These are phyloP conservation scores for Trichoderma gamsii DNA, from an alignment of 495 filamentous ascomycete species.

Conservation along the genomic window DNA sequence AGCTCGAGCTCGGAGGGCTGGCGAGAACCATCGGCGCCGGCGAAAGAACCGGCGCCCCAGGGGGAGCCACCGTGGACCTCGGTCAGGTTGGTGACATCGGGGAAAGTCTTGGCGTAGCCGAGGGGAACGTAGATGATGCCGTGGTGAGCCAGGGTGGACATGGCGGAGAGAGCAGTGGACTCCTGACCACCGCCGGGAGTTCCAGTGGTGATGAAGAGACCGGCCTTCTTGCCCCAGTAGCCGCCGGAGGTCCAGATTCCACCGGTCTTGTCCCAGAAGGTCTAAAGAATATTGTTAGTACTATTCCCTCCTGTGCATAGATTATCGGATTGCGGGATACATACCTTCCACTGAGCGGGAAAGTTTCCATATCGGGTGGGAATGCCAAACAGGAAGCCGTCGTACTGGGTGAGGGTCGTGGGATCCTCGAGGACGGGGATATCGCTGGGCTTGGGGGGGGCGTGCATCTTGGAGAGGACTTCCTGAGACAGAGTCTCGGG, in stretches of 20 bases:
- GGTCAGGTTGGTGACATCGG: constrained; percentile 54
- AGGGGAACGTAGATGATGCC: constrained; percentile 93
- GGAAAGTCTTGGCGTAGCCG: constrained; percentile 80
- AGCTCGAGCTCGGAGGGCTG: constrained; percentile 71
- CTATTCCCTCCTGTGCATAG: neutral
- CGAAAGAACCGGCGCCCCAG: constrained; percentile 94
- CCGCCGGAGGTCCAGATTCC: constrained; percentile 64
- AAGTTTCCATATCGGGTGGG: constrained; percentile 99
- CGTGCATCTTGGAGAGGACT: constrained; percentile 77
- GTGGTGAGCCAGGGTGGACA: constrained; percentile 89
- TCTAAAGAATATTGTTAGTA: constrained; percentile 14
- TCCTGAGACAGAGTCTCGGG: constrained; percentile 81
- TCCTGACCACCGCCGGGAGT: constrained; percentile 89
- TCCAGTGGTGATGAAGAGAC: constrained; percentile 82
- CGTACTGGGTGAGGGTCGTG: constrained; percentile 64
- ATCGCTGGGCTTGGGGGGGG: constrained; percentile 63
- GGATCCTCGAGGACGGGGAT: constrained; percentile 61
- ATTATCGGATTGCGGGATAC: constrained; percentile 13
- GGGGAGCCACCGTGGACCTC: constrained; percentile 81
- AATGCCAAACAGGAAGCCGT: constrained; percentile 91
- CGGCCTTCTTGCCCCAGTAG: constrained; percentile 86
- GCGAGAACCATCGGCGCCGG: constrained; percentile 73
- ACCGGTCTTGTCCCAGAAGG: constrained; percentile 81
- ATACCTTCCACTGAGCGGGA: constrained; percentile 84
- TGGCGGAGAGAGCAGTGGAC: constrained; percentile 69